Conservation (phyloP, 495 filamentous ascomycete species). For the Elasticomyces elasticus region DNA sequence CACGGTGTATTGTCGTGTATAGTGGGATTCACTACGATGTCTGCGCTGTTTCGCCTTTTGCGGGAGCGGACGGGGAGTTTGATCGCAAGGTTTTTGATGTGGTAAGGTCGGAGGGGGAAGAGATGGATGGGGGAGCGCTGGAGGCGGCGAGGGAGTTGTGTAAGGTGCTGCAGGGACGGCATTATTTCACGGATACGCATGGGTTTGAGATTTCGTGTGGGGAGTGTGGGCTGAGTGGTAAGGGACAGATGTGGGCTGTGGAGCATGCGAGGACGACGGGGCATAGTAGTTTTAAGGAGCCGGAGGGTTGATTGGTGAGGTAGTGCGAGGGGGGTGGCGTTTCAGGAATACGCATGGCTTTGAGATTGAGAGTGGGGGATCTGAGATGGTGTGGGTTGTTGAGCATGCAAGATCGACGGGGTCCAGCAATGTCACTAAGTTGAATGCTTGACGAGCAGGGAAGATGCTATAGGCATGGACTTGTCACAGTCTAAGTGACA, state of each 20-base stretch:
- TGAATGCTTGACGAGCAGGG: not conserved
- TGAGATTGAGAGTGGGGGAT: slow-evolving; percentile 65
- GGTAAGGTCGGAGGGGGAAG: slow-evolving; percentile 17
- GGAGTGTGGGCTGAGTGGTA: slow-evolving; percentile 57
- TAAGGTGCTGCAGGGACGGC: slow-evolving; percentile 53
- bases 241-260: slow-evolving; percentile 61
- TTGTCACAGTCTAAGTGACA: no score
- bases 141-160: slow-evolving; percentile 63
- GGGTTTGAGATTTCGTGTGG: slow-evolving; percentile 78
- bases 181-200: slow-evolving; percentile 88
- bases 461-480: no score
- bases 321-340: no score
- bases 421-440: slow-evolving; percentile 50
- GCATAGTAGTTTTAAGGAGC: slow-evolving; percentile 50
- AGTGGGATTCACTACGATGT: slow-evolving; percentile 91
- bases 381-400: slow-evolving; percentile 54
- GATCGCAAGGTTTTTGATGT: slow-evolving; percentile 73
- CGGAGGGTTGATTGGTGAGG: slow-evolving; percentile 28
- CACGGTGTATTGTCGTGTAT: slow-evolving; percentile 76
- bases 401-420: slow-evolving; percentile 57
- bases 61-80: slow-evolving; percentile 53
- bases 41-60: slow-evolving; percentile 22
- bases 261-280: slow-evolving; percentile 58
- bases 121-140: slow-evolving; percentile 55
- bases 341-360: slow-evolving; percentile 85